These are phyloP conservation scores for Acacia melanoxylon DNA, from an alignment of 306 rosid genomes.

Conservation along the genomic window DNA sequence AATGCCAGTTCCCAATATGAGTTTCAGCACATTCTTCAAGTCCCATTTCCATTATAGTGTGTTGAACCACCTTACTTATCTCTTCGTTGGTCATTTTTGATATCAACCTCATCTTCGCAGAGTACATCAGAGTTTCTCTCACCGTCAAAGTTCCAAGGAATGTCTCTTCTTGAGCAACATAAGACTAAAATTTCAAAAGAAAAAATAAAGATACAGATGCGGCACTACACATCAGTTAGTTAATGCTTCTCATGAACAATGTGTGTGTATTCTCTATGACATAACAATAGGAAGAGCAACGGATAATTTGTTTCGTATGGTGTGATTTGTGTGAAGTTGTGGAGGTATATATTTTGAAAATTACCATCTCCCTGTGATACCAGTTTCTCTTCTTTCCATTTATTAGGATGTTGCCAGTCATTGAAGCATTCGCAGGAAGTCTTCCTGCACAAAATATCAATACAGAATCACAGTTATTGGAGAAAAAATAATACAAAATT, in stretches of 20 bases:
- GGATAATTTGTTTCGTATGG: not conserved
- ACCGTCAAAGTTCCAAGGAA: constrained; percentile 55
- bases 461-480: not conserved
- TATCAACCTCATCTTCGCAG: constrained; percentile 50
- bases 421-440: constrained; percentile 40
- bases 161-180: constrained; percentile 57
- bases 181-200: constrained; percentile 44
- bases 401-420: constrained; percentile 51
- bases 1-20: constrained; percentile 54
- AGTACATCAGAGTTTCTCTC: constrained; percentile 54
- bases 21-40: constrained; percentile 55
- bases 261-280: too few relatives aligned
- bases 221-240: not conserved
- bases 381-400: constrained; percentile 52
- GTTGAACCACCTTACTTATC: constrained; percentile 42
- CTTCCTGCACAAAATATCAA: constrained; percentile 35
- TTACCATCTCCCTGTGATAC: constrained; percentile 49
- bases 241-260: too few relatives aligned
- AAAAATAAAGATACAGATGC: not conserved
- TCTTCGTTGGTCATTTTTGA: constrained; percentile 38
- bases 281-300: not conserved
- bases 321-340: not conserved
- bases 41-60: constrained; percentile 55
- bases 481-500: not conserved
- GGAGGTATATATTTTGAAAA: constrained; percentile 17